These are phyloP conservation scores for Trichoderma koningii DNA, from an alignment of 2,329 filamentous ascomycete species.

Conservation along the genomic window DNA sequence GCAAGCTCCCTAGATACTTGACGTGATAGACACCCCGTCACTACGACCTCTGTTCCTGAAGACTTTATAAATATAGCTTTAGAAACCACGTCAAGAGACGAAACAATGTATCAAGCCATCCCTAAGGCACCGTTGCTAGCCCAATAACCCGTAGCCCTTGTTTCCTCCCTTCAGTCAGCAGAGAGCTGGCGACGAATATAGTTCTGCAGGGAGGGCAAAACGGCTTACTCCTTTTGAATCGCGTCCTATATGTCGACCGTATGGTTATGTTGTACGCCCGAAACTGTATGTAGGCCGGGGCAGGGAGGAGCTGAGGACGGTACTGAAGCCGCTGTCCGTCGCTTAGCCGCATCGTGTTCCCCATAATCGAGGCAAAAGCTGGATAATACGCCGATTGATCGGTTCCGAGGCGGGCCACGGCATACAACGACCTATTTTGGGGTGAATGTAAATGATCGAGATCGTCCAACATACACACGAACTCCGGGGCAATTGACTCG, in stretches of 20 bases:
- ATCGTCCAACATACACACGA: neutral
- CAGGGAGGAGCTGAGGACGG: neutral
- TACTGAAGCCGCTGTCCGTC: neutral
- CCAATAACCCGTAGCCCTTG: neutral
- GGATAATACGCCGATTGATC: neutral
- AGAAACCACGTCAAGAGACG: neutral
- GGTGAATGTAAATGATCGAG: neutral
- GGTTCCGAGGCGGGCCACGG: neutral
- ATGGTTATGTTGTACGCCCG: neutral
- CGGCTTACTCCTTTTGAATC: neutral
- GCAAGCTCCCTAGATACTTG: too few relatives aligned
- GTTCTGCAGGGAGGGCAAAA: slow-evolving; percentile 11
- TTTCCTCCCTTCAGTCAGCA: neutral
- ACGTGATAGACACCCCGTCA: too few relatives aligned
- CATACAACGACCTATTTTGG: neutral
- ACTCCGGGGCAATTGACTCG: neutral
- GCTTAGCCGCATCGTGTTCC: slow-evolving; percentile 11
- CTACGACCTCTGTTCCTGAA: too few relatives aligned
- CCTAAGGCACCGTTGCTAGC: neutral
- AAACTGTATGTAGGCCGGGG: neutral
- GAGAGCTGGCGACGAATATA: neutral
- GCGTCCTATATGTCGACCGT: slow-evolving; percentile 14
- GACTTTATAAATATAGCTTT: neutral
- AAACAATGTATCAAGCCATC: neutral
- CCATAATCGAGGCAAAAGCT: neutral